phyloP scores from a whole-genome alignment of 768 basidiomycete species.

The Leccinellum albellum region DNA sequence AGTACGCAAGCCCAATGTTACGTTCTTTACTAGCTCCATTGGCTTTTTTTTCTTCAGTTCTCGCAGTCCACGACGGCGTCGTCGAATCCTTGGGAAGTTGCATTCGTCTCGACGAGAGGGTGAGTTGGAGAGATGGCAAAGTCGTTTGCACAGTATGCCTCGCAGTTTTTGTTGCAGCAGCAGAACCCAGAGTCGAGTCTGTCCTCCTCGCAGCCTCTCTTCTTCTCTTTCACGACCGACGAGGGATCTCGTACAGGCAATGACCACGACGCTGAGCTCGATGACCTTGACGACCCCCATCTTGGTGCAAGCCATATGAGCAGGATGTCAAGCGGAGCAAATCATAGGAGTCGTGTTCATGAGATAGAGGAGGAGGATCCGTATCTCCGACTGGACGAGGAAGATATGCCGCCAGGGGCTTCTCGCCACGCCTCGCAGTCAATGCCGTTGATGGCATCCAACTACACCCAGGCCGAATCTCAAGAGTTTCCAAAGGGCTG shows the following conservation, averaged over 20 bases:
- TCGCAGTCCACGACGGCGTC: conserved; percentile 10
- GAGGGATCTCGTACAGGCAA: conserved; percentile 53
- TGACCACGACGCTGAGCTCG: conserved; percentile 49
- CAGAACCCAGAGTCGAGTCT: conserved; percentile 48
- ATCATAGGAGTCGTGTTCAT: conserved; percentile 25
- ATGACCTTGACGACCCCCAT: conserved; percentile 78
- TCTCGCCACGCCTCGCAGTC: conserved; percentile 36
- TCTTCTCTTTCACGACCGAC: conserved; percentile 85
- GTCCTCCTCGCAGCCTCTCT: conserved; percentile 71
- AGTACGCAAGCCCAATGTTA: conserved; percentile 22
- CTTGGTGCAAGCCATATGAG: conserved; percentile 39
- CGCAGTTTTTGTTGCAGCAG: conserved; percentile 71
- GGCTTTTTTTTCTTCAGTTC: conserved; percentile 13
- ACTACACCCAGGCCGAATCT: conserved; percentile 34
- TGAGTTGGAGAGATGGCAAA: conserved; percentile 46
- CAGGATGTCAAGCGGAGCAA: conserved; percentile 29
- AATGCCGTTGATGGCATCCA: conserved; percentile 35
- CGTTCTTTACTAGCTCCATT: conserved; percentile 16
- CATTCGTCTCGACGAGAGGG: conserved; percentile 18
- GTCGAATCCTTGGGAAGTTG: conserved; percentile 4
- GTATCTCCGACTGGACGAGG: conserved; percentile 72
- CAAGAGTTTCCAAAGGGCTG: conserved; percentile 51
- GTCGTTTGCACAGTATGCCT: conserved; percentile 79
- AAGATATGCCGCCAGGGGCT: conserved; percentile 45
- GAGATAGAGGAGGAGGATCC: conserved; percentile 67